Conservation (phyloP, 2,329 filamentous ascomycete species). For the Nemania sp. region DNA sequence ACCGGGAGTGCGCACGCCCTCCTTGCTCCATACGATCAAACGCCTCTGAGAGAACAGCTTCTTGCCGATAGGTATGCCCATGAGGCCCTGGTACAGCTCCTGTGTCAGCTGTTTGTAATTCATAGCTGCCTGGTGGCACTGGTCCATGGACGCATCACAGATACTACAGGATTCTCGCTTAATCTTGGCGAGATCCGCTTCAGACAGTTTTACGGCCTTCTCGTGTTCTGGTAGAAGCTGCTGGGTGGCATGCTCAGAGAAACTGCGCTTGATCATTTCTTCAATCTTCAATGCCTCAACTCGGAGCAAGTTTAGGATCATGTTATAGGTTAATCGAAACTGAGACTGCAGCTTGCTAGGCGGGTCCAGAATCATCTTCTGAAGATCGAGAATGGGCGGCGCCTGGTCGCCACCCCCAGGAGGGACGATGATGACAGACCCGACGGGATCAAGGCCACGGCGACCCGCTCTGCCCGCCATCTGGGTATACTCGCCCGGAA, state of each 20-base stretch:
- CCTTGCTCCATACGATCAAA: slow-evolving; percentile 82
- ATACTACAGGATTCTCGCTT: slow-evolving; percentile 82
- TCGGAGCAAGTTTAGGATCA: slow-evolving; percentile 94
- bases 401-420: slow-evolving; percentile 81
- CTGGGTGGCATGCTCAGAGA: slow-evolving; percentile 97
- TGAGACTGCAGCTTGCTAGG: slow-evolving; percentile 95
- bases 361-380: slow-evolving; percentile 94
- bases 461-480: slow-evolving; percentile 96
- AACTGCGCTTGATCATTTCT: slow-evolving; percentile 99
- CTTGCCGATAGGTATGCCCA: slow-evolving; percentile 81
- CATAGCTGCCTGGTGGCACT: slow-evolving; percentile 81
- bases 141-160: slow-evolving; percentile 79
- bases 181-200: slow-evolving; percentile 88
- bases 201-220: slow-evolving; percentile 88
- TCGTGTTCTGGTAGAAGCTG: slow-evolving; percentile 93
- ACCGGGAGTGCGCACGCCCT: slow-evolving; percentile 81
- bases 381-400: slow-evolving; percentile 79
- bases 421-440: slow-evolving; percentile 91
- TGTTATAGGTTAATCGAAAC: slow-evolving; percentile 97
- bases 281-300: slow-evolving; percentile 98
- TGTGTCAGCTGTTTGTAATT: slow-evolving; percentile 78
- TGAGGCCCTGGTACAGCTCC: slow-evolving; percentile 76
- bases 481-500: slow-evolving; percentile 96
- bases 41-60: slow-evolving; percentile 77
- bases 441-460: slow-evolving; percentile 88